phyloP scores from a whole-genome alignment of 768 basidiomycete species.

The Agaricus bisporus region DNA sequence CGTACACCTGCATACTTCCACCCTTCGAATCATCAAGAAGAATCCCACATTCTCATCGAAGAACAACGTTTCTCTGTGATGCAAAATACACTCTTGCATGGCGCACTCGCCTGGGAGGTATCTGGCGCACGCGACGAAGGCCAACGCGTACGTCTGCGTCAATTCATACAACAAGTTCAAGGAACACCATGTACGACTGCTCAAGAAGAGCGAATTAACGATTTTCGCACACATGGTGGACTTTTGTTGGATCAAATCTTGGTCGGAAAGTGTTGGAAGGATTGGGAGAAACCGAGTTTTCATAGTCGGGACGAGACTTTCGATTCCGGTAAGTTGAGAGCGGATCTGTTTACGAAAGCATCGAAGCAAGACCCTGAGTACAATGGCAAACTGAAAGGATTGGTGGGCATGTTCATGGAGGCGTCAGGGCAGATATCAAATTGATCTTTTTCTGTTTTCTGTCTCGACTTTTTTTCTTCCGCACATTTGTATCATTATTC shows the following conservation, averaged over 20 bases:
- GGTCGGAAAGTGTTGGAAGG: not conserved
- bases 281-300: not conserved
- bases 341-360: not conserved
- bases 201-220: not conserved
- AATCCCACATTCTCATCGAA: conserved; percentile 2
- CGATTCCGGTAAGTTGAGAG: not conserved
- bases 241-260: not conserved
- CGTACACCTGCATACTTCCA: conserved; percentile 4
- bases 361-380: not conserved
- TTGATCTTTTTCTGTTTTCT: not conserved
- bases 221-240: not conserved
- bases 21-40: not conserved
- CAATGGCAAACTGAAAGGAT: not conserved
- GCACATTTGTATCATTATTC: no score
- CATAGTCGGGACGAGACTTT: not conserved
- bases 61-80: conserved; percentile 12
- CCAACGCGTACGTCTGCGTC: not conserved
- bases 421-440: not conserved
- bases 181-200: not conserved
- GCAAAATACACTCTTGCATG: conserved; percentile 5
- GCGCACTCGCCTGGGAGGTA: not conserved
- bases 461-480: no score
- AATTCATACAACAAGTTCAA: conserved; percentile 9
- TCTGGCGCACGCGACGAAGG: not conserved
- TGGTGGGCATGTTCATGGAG: not conserved